Evolutionary conservation across 108 stramenopile species (phyloP).

Genomic region (Cyclotella sp.): DNA sequence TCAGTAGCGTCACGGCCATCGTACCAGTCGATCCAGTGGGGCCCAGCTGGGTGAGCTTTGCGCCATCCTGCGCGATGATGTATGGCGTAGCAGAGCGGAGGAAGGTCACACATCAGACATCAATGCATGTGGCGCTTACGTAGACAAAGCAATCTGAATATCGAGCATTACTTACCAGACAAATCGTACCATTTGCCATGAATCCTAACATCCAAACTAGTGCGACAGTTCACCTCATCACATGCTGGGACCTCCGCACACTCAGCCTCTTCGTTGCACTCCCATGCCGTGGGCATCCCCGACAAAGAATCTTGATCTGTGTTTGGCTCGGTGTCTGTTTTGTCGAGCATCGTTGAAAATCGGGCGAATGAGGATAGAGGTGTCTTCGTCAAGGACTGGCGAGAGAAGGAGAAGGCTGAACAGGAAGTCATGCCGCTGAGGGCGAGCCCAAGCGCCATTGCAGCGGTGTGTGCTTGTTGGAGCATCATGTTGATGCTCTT

Average conservation of each 20-base stretch:
- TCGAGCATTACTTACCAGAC: constrained; percentile 52
- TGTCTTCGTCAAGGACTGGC: constrained; percentile 6
- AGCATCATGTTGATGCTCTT: constrained; percentile 18
- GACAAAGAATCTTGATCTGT: not conserved
- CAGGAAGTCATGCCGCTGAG: constrained; percentile 15
- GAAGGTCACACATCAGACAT: not conserved
- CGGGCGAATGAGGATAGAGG: constrained; percentile 22
- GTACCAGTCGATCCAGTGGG: constrained; percentile 94
- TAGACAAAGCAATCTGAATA: not conserved
- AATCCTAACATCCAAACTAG: constrained; percentile 82
- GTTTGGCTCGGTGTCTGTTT: not conserved
- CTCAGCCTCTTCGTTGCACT: constrained; percentile 78
- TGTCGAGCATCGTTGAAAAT: constrained; percentile 32
- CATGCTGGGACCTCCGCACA: constrained; percentile 74
- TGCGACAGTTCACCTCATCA: constrained; percentile 66
- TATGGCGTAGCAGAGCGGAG: not conserved
- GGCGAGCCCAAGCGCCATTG: constrained; percentile 19
- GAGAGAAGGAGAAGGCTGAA: constrained; percentile 28
- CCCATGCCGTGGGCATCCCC: constrained; percentile 51
- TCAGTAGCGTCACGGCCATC: constrained; percentile 94
- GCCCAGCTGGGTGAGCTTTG: constrained; percentile 90
- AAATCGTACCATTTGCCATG: constrained; percentile 92
- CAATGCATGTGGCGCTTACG: not conserved
- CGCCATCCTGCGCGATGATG: constrained; percentile 65
- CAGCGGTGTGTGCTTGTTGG: constrained; percentile 14